Evolutionary conservation across 441 rosid species (phyloP).

Genomic region (Eruca vesicaria): DNA sequence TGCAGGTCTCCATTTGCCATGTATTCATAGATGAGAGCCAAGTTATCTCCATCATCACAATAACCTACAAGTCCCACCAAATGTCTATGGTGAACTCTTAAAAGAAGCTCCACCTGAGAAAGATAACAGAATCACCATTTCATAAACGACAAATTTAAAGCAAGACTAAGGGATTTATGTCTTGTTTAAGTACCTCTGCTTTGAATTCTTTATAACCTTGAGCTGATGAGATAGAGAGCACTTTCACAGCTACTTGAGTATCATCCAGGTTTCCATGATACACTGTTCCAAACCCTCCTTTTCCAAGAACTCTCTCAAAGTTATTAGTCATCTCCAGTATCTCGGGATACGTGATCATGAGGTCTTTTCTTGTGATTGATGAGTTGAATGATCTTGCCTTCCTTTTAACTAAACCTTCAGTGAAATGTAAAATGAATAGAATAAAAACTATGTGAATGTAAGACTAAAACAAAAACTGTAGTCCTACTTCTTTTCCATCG

Average conservation of each 20-base stretch:
- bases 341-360: slow-evolving; percentile 26
- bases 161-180: no score
- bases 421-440: neutral
- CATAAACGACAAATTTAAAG: no score
- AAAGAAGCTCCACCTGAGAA: slow-evolving; percentile 37
- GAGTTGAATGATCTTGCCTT: neutral
- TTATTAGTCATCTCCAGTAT: slow-evolving; percentile 34
- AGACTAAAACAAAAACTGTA: neutral
- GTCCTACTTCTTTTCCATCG: no score
- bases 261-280: slow-evolving; percentile 33
- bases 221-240: slow-evolving; percentile 39
- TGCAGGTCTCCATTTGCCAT: slow-evolving; percentile 48
- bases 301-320: slow-evolving; percentile 32
- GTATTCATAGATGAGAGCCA: slow-evolving; percentile 50
- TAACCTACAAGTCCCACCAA: slow-evolving; percentile 46
- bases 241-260: slow-evolving; percentile 43
- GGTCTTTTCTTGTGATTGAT: slow-evolving; percentile 1
- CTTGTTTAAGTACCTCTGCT: no score
- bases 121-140: no score
- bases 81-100: slow-evolving; percentile 44
- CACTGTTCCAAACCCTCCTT: slow-evolving; percentile 41
- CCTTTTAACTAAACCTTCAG: neutral
- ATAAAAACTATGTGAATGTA: neutral
- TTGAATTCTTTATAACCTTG: no score
- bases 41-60: slow-evolving; percentile 45